phyloP scores from a whole-genome alignment of 257 asterid species.

The Datura wrightii region DNA sequence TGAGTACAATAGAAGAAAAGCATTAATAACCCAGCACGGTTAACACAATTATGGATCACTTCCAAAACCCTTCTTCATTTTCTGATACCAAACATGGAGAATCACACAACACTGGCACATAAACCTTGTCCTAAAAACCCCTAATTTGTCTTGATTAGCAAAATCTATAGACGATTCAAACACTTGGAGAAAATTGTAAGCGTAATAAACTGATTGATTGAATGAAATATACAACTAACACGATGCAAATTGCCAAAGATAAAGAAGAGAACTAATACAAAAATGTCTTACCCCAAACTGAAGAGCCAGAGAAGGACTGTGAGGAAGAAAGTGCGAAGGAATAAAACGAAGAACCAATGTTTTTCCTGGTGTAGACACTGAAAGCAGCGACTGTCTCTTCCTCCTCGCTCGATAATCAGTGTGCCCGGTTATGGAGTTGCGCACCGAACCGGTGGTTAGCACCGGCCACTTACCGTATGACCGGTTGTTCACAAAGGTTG shows the following conservation, averaged over 20 bases:
- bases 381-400: background rate
- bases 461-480: background rate
- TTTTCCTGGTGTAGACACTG: background rate
- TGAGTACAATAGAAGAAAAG: background rate
- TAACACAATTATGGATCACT: background rate
- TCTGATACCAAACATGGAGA: background rate
- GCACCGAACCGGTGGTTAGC: background rate
- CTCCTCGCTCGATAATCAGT: background rate
- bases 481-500: background rate
- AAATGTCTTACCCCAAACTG: constrained; percentile 2
- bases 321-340: background rate
- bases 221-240: background rate
- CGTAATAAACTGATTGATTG: background rate
- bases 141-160: background rate
- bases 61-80: background rate
- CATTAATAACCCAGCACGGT: background rate
- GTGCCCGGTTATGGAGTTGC: background rate
- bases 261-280: background rate
- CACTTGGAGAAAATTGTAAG: no score
- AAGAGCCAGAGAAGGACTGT: background rate
- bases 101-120: background rate
- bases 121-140: background rate
- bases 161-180: background rate
- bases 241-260: background rate
- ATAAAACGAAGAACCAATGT: background rate